Percentiles rank a stretch among this genome's conserved stretches.
Conservation (phyloP, 1,284 basidiomycete species). For the Malassezia cuniculi region DNA sequence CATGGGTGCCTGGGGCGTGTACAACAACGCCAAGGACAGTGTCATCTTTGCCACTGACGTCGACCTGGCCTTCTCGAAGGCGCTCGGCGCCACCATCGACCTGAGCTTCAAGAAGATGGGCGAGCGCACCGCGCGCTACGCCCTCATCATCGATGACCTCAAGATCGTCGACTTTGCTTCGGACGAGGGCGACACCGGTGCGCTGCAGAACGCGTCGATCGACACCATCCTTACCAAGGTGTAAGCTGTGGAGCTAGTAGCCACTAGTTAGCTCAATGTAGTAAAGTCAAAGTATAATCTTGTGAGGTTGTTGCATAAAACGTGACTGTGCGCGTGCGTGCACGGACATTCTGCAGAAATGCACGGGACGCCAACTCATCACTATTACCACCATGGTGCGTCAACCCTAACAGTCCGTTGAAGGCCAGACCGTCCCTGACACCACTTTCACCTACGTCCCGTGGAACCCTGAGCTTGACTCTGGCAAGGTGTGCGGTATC, state of each 20-base stretch:
- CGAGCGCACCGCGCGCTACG: conserved; percentile 58
- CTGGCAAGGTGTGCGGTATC: conserved; percentile 45
- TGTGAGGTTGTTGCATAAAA: too few species aligned
- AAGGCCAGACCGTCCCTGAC: conserved; percentile 56
- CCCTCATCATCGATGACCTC: conserved; percentile 57
- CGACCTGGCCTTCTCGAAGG: conserved; percentile 55
- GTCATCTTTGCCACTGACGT: conserved; percentile 59
- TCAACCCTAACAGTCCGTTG: too few species aligned
- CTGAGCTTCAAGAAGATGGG: conserved; percentile 54
- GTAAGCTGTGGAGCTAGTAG: too few species aligned
- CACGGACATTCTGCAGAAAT: too few species aligned
- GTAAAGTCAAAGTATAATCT: too few species aligned
- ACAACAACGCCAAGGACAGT: conserved; percentile 59
- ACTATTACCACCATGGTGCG: too few species aligned
- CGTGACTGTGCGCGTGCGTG: too few species aligned
- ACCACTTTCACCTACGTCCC: conserved; percentile 56
- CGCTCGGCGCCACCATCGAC: conserved; percentile 56
- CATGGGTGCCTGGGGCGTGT: conserved; percentile 55
- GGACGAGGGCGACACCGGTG: conserved; percentile 11
- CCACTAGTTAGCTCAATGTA: too few species aligned
- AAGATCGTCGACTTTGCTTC: conserved; percentile 44
- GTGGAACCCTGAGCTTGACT: conserved; percentile 56
- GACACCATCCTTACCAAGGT: too few species aligned
- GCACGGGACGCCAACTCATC: too few species aligned
- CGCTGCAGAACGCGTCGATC: conserved; percentile 2